Evolutionary conservation across 495 filamentous ascomycete species (phyloP).

Genomic region (Diplogelasinospora grovesii): DNA sequence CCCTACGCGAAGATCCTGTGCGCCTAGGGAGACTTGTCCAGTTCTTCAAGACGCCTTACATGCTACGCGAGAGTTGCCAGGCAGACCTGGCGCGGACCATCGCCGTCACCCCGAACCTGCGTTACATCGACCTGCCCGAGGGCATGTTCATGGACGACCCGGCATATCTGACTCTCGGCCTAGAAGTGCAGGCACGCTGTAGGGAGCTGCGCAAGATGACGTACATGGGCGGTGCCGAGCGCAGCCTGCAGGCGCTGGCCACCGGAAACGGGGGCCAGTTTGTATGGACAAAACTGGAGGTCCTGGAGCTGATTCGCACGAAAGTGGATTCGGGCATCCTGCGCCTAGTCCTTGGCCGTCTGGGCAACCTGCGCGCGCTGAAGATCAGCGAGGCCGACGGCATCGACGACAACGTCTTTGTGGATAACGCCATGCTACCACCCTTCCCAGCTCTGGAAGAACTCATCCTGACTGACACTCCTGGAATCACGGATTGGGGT

Average conservation of each 20-base stretch:
- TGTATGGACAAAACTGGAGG: conserved; percentile 76
- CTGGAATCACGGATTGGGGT: conserved; percentile 63
- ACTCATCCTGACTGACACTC: conserved; percentile 59
- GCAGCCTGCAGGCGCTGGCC: conserved; percentile 62
- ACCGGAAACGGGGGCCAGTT: no score
- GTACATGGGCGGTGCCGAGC: conserved; percentile 72
- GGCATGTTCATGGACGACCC: conserved; percentile 77
- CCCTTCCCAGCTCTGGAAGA: conserved; percentile 65
- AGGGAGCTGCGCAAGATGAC: conserved; percentile 81
- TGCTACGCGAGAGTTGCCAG: conserved; percentile 85
- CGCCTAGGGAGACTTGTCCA: conserved; percentile 59
- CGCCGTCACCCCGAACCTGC: conserved; percentile 75
- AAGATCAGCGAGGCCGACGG: conserved; percentile 60
- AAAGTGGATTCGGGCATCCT: conserved; percentile 66
- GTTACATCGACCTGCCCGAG: conserved; percentile 86
- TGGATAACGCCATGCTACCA: conserved; percentile 50
- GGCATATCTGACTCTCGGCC: conserved; percentile 63
- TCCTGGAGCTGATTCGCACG: conserved; percentile 66
- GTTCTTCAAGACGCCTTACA: conserved; percentile 88
- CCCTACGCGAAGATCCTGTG: conserved; percentile 65
- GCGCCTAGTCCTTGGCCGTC: conserved; percentile 59
- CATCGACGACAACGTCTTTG: conserved; percentile 71
- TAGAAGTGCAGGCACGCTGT: conserved; percentile 78
- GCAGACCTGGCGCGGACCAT: conserved; percentile 78
- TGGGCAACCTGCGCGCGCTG: conserved; percentile 62